phyloP scores from a whole-genome alignment of 2,329 filamentous ascomycete species.

The Piedraia hortae region DNA sequence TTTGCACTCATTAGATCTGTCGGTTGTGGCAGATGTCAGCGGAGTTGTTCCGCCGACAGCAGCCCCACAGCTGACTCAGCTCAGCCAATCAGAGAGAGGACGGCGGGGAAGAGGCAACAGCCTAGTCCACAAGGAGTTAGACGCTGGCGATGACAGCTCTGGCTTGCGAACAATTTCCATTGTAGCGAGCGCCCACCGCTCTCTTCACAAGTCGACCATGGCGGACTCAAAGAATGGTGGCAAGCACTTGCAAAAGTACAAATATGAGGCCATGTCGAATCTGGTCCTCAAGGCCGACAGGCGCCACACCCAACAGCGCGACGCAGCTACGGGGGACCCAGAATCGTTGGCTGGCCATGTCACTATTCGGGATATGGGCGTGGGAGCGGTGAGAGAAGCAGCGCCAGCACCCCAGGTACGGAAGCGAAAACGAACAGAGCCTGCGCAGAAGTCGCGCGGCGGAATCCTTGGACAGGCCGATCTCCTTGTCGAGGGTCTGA shows the following conservation, averaged over 20 bases:
- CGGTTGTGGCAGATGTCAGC: too few relatives aligned
- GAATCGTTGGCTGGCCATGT: constrained; percentile 89
- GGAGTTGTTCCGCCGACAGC: too few relatives aligned
- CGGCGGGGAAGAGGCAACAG: too few relatives aligned
- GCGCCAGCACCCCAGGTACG: constrained; percentile 53
- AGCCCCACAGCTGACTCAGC: too few relatives aligned
- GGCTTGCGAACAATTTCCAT: too few relatives aligned
- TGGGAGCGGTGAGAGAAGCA: constrained; percentile 48
- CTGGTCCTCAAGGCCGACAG: constrained; percentile 99
- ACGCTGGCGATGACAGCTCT: too few relatives aligned
- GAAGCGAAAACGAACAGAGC: constrained; percentile 57
- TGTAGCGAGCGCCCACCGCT: too few relatives aligned
- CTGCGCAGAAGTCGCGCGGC: constrained; percentile 34
- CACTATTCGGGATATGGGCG: constrained; percentile 85
- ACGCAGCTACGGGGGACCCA: constrained; percentile 89
- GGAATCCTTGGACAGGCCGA: constrained; percentile 67
- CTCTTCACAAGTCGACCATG: constrained; percentile 9
- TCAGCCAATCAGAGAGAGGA: too few relatives aligned
- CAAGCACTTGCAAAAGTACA: constrained; percentile 14
- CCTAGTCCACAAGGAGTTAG: too few relatives aligned
- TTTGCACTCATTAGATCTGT: too few relatives aligned
- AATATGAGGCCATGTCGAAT: constrained; percentile 49
- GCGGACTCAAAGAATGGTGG: constrained; percentile 9
- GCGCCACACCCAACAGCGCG: constrained; percentile 75
- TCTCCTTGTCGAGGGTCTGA: constrained; percentile 67